A percentile compares a stretch with the other conserved stretches of the same genome.
Conservation (phyloP, 495 filamentous ascomycete genomes). For the Aspergillus nidulans region DNA sequence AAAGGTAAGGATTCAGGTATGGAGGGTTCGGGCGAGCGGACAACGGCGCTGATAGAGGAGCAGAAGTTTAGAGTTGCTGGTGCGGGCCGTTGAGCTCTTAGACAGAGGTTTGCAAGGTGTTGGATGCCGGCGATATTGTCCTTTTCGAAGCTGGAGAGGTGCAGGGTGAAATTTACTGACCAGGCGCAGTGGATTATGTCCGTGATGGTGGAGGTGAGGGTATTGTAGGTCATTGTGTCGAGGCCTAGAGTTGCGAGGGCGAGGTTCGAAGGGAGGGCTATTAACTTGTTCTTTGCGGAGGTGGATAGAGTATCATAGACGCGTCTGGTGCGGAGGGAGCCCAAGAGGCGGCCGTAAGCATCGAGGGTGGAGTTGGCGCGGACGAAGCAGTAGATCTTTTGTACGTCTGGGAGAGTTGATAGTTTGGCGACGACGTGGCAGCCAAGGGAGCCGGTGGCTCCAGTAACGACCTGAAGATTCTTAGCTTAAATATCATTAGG, state of each 20-base stretch:
- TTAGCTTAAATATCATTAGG: constrained; percentile 1
- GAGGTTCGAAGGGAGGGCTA: constrained; percentile 36
- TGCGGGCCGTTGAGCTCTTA: constrained; percentile 24
- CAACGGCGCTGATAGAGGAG: constrained; percentile 53
- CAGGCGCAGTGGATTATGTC: constrained; percentile 63
- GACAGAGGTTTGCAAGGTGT: constrained; percentile 54
- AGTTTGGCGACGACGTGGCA: constrained; percentile 21
- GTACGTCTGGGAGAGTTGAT: constrained; percentile 22
- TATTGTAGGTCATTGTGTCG: constrained; percentile 23
- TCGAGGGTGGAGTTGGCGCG: constrained; percentile 43
- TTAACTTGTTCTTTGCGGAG: constrained; percentile 30
- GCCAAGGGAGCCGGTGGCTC: constrained; percentile 24
- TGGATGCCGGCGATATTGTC: constrained; percentile 52
- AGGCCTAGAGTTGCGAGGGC: constrained; percentile 44
- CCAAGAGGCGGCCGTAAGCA: constrained; percentile 45
- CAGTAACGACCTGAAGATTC: constrained; percentile 19
- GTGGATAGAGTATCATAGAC: constrained; percentile 19
- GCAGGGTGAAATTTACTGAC: constrained; percentile 67
- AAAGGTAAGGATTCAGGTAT: constrained; percentile 48
- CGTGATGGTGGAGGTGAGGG: constrained; percentile 39
- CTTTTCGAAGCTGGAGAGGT: constrained; percentile 52
- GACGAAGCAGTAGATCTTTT: constrained; percentile 52
- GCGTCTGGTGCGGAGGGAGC: constrained; percentile 38
- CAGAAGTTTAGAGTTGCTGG: constrained; percentile 52
- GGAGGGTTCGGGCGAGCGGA: constrained; percentile 19